Base-by-base conservation (phyloP, 2,329 filamentous ascomycete species). In the Aspergillus sp. region DNA sequence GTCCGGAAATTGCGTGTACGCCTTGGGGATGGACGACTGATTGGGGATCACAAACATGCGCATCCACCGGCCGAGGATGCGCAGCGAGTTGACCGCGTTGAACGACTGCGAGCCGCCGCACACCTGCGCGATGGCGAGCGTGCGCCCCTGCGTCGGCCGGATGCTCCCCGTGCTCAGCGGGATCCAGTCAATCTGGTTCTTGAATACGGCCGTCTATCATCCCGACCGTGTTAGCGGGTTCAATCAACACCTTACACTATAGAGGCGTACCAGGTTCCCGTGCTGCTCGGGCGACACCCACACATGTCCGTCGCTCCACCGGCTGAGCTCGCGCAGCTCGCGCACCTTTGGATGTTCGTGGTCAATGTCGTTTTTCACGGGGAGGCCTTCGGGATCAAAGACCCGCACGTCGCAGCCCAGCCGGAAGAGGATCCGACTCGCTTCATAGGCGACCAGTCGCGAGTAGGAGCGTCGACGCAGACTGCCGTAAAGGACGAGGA, bases 111-210 rank as follows among this genome's bases (percentile, higher is more conserved):
- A 85, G 0, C 85, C 85, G 14, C 85, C 85, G 48, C 75, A 81
- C 0, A 88, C 83, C 64, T 87, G 82, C 0, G 82, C 81, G 19
- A 88, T 76, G 1, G 80, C 80, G 1, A 88, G 72, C 0, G 84
- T 88, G 0, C 84, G 77, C 31, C 85, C 85, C 69, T 88, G 85
- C 0, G 85, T 88, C 0, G 84, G 85, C 0, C 85, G 81, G 0
- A 88, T 80, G 7, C 81, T 81, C 20, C 85, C 84, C 0, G 80
- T 80, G 1, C 74, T 78, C 0, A 88, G 72, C 0, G 85, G 85
- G 36, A 88, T 85, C 86, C 85, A 88, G 66, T 88, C 85, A 45
- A 88, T 87, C 58, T 88, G 84, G 58, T 86, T 85, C 58, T 88
- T 88, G 75, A 88, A 88, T 0, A 87, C 81, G 3, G 78, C 83